Evolutionary conservation across 2,329 filamentous ascomycete species (phyloP).

Genomic region (Pseudogymnoascus sp.): DNA sequence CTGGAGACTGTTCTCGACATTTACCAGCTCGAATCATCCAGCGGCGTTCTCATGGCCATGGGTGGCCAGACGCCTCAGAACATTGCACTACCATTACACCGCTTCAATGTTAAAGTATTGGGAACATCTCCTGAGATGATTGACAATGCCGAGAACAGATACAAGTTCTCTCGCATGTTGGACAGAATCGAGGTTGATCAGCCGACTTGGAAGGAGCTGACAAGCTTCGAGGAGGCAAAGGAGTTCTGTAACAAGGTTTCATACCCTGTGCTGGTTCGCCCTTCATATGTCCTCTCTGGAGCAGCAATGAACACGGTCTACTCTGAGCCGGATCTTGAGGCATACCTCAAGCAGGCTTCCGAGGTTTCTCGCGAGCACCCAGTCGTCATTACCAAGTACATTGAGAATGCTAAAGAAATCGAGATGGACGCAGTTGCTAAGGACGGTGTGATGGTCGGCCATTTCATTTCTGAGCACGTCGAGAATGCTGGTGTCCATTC

Average conservation of each 20-base stretch:
- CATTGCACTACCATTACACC: conserved; percentile 82
- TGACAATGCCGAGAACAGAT: conserved; percentile 91
- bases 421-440: conserved; percentile 98
- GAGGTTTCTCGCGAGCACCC: conserved; percentile 93
- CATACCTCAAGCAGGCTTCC: conserved; percentile 80
- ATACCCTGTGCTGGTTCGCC: conserved; percentile 90
- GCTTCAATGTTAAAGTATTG: conserved; percentile 83
- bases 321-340: conserved; percentile 84
- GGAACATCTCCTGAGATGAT: conserved; percentile 99
- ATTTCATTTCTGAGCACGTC: conserved; percentile 97
- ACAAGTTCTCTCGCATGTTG: conserved; percentile 98
- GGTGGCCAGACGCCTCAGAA: conserved; percentile 97
- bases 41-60: conserved; percentile 88
- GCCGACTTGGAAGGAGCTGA: conserved; percentile 95
- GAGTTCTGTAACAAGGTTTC: conserved; percentile 80
- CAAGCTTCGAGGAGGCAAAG: conserved; percentile 83
- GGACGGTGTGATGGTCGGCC: conserved; percentile 81
- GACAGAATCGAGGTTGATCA: conserved; percentile 93
- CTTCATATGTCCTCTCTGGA: conserved; percentile 93
- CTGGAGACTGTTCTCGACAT: conserved; percentile 88
- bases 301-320: conserved; percentile 99
- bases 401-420: conserved; percentile 98
- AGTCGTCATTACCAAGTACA: conserved; percentile 98
- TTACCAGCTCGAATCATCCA: conserved; percentile 76
- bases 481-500: conserved; percentile 98